phyloP scores from a whole-genome alignment of 352 stramenopile species.

The Globisporangium mamillatum region DNA sequence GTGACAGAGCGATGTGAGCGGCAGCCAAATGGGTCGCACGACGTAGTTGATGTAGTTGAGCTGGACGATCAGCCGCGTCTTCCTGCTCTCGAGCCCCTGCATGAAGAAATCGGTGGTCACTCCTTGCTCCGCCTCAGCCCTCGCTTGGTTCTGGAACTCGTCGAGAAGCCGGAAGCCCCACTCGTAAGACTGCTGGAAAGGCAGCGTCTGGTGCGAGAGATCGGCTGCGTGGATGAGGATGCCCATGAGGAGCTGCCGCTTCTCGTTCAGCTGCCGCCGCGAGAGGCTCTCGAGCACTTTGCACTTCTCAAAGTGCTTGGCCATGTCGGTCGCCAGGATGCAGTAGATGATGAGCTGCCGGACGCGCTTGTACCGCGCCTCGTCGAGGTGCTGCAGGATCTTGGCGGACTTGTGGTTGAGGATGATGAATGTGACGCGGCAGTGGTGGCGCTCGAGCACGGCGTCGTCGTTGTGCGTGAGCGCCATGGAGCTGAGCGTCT shows the following conservation, averaged over 20 bases:
- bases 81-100: conserved; percentile 51
- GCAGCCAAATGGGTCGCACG: conserved; percentile 66
- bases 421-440: conserved; percentile 72
- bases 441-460: conserved; percentile 83
- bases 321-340: conserved; percentile 81
- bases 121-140: conserved; percentile 44
- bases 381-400: conserved; percentile 64
- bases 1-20: conserved; percentile 54
- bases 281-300: conserved; percentile 63
- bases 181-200: conserved; percentile 40
- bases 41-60: conserved; percentile 81
- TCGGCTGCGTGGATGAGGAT: conserved; percentile 75
- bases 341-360: conserved; percentile 60
- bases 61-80: conserved; percentile 57
- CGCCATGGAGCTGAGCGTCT: conserved; percentile 66
- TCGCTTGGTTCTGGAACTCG: conserved; percentile 72
- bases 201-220: conserved; percentile 57
- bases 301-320: conserved; percentile 72
- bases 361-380: conserved; percentile 48
- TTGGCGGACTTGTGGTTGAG: conserved; percentile 72
- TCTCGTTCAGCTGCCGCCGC: conserved; percentile 53
- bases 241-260: conserved; percentile 53
- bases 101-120: conserved; percentile 71
- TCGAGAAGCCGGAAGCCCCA: conserved; percentile 62
- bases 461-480: conserved; percentile 83